Evolutionary conservation across 805 yeast species (phyloP), one percentile per base, ranked within the genome.

Genomic region (Candida germanica): DNA sequence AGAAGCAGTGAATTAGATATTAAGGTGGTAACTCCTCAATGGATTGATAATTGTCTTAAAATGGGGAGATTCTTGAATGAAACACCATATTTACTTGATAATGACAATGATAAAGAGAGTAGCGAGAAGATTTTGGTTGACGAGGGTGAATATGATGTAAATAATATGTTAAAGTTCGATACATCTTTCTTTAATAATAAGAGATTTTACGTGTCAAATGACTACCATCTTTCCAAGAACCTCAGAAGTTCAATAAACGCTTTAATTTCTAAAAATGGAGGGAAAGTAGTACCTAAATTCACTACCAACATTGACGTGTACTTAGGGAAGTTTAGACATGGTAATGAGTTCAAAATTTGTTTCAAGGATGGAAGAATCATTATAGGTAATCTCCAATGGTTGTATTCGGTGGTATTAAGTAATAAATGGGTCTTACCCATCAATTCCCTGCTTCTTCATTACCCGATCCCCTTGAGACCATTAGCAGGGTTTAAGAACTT

Each of bases 41-140:
- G 96, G 96, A 58, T 89, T 10, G 80, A 80, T 34, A 83, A 76
- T 40, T 82, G 89, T 51, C 64, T 85, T 42, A 75, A 72, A 36
- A 53, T 69, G 25, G 67, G 78, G 18, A 54, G 66, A 30, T 68
- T 59, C 33, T 55, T 83, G 8, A 74, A 73, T 35, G 89, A 77
- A 35, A 40, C 52, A 0, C 72, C 73, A 1, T 85, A 82, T 51
- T 46, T 72, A 2, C 11, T 39, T 7, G 36, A 27, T 9, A 26
- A 16, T 15, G 12, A 28, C 66, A 70, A 26, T 56, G 39, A 27
- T 50, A 12, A n/a, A 8, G 26, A 13, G 5, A 9, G 15, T 5
- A 13, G 12, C 10, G 27, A 29, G n/a, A 8, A 15, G 2, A 16
- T 17, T 14, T n/a, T 20, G 15, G 17, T 26, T 9, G 30, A 23